Conservation (phyloP, 2,329 filamentous ascomycete genomes). For the Mycosphaerella sp. region DNA sequence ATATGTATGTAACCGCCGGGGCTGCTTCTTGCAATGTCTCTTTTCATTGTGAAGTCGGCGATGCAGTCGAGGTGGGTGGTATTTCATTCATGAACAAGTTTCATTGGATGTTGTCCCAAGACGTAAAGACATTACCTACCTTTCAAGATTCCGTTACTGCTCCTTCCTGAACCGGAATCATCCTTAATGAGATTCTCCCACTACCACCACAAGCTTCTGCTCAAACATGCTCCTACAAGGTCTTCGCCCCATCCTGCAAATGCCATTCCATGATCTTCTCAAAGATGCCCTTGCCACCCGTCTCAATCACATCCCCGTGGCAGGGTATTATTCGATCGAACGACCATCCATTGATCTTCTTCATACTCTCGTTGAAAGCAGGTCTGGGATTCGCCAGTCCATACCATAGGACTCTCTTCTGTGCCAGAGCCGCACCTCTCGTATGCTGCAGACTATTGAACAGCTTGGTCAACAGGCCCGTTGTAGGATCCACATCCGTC, state of each 20-base stretch:
- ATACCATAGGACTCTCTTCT: conserved; percentile 82
- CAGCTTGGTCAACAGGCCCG: conserved; percentile 56
- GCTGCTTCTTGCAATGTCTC: too few relatives aligned
- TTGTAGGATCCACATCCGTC: conserved; percentile 48
- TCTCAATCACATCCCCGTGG: conserved; percentile 84
- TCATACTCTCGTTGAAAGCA: conserved; percentile 64
- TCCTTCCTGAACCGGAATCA: too few relatives aligned
- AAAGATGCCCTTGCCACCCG: conserved; percentile 66
- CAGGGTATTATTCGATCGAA: conserved; percentile 83
- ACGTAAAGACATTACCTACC: too few relatives aligned
- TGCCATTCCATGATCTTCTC: conserved; percentile 79
- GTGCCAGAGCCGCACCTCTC: conserved; percentile 59
- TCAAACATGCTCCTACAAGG: background rate
- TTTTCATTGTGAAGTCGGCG: too few relatives aligned
- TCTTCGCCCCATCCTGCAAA: conserved; percentile 47
- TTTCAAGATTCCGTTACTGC: too few relatives aligned
- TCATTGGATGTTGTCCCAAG: too few relatives aligned
- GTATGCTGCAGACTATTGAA: conserved; percentile 55
- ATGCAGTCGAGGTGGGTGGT: too few relatives aligned
- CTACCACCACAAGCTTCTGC: too few relatives aligned
- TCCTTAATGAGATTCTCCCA: too few relatives aligned
- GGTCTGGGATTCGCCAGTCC: conserved; percentile 56
- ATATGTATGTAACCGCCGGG: too few relatives aligned
- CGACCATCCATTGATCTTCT: conserved; percentile 69
- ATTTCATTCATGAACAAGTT: too few relatives aligned